Evolutionary conservation across 257 asterid genomes (phyloP), one percentile per base, ranked within the genome.

Genomic region (Osmanthus fragrans): DNA sequence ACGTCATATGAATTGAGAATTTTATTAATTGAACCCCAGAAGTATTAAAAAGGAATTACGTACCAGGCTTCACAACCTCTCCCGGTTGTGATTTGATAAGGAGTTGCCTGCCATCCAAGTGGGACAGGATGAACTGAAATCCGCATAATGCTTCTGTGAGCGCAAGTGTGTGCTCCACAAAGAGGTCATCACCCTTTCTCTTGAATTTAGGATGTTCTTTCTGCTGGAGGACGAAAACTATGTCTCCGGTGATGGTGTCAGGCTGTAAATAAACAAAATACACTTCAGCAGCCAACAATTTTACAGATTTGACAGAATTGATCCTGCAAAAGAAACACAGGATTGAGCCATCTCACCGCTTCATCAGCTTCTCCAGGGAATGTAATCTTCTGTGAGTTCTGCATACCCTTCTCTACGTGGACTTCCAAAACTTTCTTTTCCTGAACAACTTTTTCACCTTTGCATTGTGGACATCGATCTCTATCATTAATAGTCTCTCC

Each of bases 351-450:
- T 3, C 91, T 33, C 81, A 90, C 96, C 54, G 93, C 96, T 77
- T 91, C 93, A 77, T 91, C 94, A 25, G 96, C 96, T 58, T 88
- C 94, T 23, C 94, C 96, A 13, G 90, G 92, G 85, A 89, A 89
- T 5, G 91, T 88, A 23, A 91, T 81, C 79, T 88, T 91, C 89
- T 89, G 96, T 5, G 92, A 88, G 45, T 91, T 81, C 51, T 87
- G 89, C 96, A 89, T 91, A 23, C 96, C 96, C 87, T 89, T 91
- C 2, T 91, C 96, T 32, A 91, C 94, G 32, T 76, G 81, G 16
- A 91, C 96, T 75, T 91, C 92, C 85, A 91, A 58, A 0, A 91
- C 93, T 72, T 91, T 91, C 89, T 91, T 91, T 70, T 89, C 93
- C 60, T 84, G 89, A 2, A 82, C 82, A 45, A 88, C 91, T 80